Evolutionary conservation across 1,284 basidiomycete genomes (phyloP).

Genomic region (Boletus albobrunnescens): DNA sequence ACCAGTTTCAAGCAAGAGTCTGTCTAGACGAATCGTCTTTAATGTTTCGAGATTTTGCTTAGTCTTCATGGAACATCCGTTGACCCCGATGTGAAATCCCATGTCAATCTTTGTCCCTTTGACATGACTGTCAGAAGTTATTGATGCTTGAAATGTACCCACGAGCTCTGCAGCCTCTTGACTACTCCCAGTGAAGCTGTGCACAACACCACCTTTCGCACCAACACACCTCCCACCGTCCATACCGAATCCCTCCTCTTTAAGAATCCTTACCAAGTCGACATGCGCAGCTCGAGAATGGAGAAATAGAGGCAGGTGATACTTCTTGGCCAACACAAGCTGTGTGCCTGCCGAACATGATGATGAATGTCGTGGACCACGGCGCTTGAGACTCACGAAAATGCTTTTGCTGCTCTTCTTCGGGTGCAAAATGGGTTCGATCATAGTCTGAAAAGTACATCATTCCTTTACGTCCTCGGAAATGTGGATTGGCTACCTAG

Average conservation of each 20-base stretch:
- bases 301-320: constrained; percentile 78
- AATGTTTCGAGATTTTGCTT: constrained; percentile 64
- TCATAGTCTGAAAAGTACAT: constrained; percentile 67
- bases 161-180: constrained; percentile 72
- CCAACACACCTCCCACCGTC: constrained; percentile 54
- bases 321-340: constrained; percentile 66
- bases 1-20: constrained; percentile 81
- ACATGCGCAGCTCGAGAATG: constrained; percentile 77
- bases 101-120: constrained; percentile 49
- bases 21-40: constrained; percentile 58
- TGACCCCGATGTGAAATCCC: constrained; percentile 64
- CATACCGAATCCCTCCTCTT: constrained; percentile 60
- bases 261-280: constrained; percentile 70
- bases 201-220: constrained; percentile 74
- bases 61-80: constrained; percentile 85
- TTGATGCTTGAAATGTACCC: constrained; percentile 21
- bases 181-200: constrained; percentile 77
- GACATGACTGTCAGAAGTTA: not conserved
- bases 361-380: not conserved
- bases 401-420: constrained; percentile 61
- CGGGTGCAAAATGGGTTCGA: constrained; percentile 66
- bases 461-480: not conserved
- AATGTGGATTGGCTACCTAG: constrained; percentile 49
- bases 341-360: constrained; percentile 45
- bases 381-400: constrained; percentile 48